These are phyloP conservation scores for Trichoderma arundinaceum DNA, from an alignment of 2,329 filamentous ascomycete genomes.

Conservation along the genomic window DNA sequence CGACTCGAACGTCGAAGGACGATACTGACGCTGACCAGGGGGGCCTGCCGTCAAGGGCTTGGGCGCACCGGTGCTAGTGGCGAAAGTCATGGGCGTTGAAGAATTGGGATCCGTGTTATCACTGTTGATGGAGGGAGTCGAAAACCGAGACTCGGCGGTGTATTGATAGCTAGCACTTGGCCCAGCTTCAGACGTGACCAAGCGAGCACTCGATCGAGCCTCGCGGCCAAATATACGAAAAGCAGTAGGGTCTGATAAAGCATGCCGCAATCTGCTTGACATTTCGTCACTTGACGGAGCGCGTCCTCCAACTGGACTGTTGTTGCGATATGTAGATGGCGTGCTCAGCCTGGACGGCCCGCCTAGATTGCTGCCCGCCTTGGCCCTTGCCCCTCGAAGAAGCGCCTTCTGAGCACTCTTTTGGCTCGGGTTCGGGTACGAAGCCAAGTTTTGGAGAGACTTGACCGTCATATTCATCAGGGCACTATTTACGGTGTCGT, in stretches of 20 bases:
- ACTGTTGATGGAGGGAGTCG: constrained; percentile 32
- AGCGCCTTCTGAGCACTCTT: constrained; percentile 57
- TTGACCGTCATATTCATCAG: constrained; percentile 53
- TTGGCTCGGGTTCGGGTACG: constrained; percentile 61
- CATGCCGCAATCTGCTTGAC: constrained; percentile 22
- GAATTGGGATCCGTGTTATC: constrained; percentile 33
- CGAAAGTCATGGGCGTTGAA: constrained; percentile 37
- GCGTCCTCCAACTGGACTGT: neutral
- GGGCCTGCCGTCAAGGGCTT: constrained; percentile 60
- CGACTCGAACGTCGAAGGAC: constrained; percentile 51
- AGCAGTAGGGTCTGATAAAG: constrained; percentile 32
- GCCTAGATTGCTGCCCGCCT: constrained; percentile 27
- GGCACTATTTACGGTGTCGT: constrained; percentile 42
- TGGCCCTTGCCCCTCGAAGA: constrained; percentile 41
- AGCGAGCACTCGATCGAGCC: constrained; percentile 17
- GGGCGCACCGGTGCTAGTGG: constrained; percentile 51
- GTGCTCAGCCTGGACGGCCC: neutral
- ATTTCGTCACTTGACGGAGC: neutral
- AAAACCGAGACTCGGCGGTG: constrained; percentile 17
- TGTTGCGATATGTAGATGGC: neutral
- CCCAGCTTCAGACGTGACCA: neutral
- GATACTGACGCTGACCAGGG: constrained; percentile 58
- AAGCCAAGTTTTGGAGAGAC: constrained; percentile 59
- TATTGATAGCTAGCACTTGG: neutral
- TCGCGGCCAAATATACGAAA: constrained; percentile 24